Base-by-base conservation (phyloP, 768 basidiomycete species). In the Suillus brevipes region DNA sequence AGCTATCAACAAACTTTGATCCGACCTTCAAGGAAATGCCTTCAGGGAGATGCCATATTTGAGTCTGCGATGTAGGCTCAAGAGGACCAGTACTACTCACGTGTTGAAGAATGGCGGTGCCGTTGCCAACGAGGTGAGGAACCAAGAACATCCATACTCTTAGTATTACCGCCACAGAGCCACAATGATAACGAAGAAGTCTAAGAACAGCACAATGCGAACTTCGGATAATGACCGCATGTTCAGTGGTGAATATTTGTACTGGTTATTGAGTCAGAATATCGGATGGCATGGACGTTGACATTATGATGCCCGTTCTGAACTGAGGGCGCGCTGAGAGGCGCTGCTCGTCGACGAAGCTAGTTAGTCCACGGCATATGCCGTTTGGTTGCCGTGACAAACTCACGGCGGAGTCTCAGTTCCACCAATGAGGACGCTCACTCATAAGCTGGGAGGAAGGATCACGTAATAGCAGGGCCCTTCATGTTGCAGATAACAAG, bases 111-210 rank as follows among this genome's bases (percentile, higher is more conserved):
- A 67, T 16, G 64, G 70, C 65, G 70, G 61, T 38, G 65, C 73
- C 31, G 65, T 70, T 36, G 72, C 72, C 60, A 52, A 28, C 49
- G 12, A 13, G 25, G 49, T 50, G 18, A 16, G 14, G 18, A 10
- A 31, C 73, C 23, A 70, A 72, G 10, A 71, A 31, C 31, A 31
- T 31, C 74, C 53, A 66, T 72, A 56, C 60, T 76, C n/a, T 71
- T n/a, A n/a, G n/a, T n/a, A n/a, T 31, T 73, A 47, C 66, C 63
- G 61, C 68, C 67, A 45, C 63, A 49, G 31, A 31, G 31, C 31
- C 31, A 31, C 31, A 13, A 62, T n/a, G 8, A 55, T 55, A 31
- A 25, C 55, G 23, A 55, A 52, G 23, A 55, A 52, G 14, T 50
- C 49, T 16, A 16, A 52, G 50, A 50, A 50, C 14, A 50, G 25